These are phyloP conservation scores for Carex littledalei DNA, from an alignment of 176 grass and related monocot species.

Conservation along the genomic window DNA sequence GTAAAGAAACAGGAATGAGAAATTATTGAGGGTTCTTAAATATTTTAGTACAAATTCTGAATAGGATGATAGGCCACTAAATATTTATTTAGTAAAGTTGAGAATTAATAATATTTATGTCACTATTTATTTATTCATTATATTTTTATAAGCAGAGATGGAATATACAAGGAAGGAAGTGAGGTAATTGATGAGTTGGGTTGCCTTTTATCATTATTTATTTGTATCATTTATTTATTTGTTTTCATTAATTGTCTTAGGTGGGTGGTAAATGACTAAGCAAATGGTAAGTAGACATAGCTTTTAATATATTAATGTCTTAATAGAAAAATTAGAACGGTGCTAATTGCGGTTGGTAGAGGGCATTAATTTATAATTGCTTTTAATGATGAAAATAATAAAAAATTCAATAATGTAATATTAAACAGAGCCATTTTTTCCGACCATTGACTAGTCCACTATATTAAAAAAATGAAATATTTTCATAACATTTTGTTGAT, in stretches of 20 bases:
- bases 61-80: constrained; percentile 8
- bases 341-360: constrained; percentile 16
- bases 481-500: neutral
- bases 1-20: constrained; percentile 49
- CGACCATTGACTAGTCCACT: neutral
- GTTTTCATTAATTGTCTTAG: constrained; percentile 14
- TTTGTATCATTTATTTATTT: constrained; percentile 6
- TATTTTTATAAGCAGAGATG: neutral
- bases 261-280: constrained; percentile 24
- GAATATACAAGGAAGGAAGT: constrained; percentile 1
- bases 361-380: constrained; percentile 12
- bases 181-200: constrained; percentile 17
- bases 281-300: constrained; percentile 16
- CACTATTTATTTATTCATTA: neutral
- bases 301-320: constrained; percentile 25
- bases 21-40: constrained; percentile 16
- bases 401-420: neutral
- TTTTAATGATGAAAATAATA: neutral
- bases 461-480: neutral
- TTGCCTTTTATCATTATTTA: constrained; percentile 10
- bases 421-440: neutral
- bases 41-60: constrained; percentile 7
- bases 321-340: constrained; percentile 18
- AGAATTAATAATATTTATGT: constrained; percentile 3
- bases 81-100: constrained; percentile 22